Percentiles rank a stretch among this genome's conserved stretches.
phyloP scores from a whole-genome alignment of 768 basidiomycete species.

The Pulveroboletus frians region DNA sequence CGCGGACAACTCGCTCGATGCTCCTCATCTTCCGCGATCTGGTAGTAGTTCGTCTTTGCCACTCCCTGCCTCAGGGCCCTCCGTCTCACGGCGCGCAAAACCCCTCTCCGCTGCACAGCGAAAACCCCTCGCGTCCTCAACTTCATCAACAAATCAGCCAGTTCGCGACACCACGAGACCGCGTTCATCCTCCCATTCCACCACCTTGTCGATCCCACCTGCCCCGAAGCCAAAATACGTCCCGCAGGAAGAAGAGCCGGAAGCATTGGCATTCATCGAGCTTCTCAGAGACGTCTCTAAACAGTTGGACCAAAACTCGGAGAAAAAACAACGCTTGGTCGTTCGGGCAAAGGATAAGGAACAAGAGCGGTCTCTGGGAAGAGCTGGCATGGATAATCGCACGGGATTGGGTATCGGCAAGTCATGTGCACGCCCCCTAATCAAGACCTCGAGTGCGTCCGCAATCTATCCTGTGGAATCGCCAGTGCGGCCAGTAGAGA shows the following conservation, averaged over 20 bases:
- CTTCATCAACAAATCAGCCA: conserved; percentile 15
- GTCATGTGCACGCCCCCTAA: conserved; percentile 2
- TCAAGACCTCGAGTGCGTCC: conserved; percentile 17
- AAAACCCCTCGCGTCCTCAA: conserved; percentile 18
- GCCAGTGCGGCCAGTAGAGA: background rate
- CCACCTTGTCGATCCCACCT: background rate
- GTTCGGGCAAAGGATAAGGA: conserved; percentile 11
- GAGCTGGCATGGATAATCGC: background rate
- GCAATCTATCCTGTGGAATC: background rate
- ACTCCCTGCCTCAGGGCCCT: conserved; percentile 3
- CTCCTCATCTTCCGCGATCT: conserved; percentile 5
- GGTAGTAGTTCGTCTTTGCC: conserved; percentile 2
- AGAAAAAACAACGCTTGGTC: conserved; percentile 21
- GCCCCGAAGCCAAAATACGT: background rate
- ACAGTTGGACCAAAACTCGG: conserved; percentile 23
- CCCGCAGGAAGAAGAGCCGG: conserved; percentile 19
- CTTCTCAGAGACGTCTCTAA: conserved; percentile 22
- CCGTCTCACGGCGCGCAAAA: conserved; percentile 3
- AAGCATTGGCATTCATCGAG: conserved; percentile 19
- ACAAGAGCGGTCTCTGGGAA: conserved; percentile 1
- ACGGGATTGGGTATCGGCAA: background rate
- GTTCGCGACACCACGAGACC: conserved; percentile 4
- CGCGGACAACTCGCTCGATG: conserved; percentile 1
- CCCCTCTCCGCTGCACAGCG: conserved; percentile 7
- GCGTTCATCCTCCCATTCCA: conserved; percentile 20